These are phyloP conservation scores for Plasmodium malariae DNA, from an alignment of 169 alveolate genomes.

Conservation along the genomic window DNA sequence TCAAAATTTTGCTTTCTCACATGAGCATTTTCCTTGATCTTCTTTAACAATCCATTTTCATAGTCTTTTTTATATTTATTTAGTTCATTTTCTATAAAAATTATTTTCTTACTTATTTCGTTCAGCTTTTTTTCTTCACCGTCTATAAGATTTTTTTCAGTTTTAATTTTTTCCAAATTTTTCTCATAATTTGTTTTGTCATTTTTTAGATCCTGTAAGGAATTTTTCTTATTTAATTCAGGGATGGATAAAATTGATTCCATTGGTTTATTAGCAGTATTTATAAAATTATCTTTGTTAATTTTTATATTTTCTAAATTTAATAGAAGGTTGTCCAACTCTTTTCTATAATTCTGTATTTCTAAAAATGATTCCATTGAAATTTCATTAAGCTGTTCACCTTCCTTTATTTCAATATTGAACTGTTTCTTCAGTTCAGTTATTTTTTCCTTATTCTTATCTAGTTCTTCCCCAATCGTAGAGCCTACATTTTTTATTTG, in stretches of 20 bases:
- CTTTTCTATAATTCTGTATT: slow-evolving; percentile 10
- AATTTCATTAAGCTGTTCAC: neutral
- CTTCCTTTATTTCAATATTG: slow-evolving; percentile 11
- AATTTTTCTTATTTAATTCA: neutral
- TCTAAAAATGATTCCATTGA: neutral
- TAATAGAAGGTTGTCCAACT: neutral
- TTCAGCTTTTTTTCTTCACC: neutral
- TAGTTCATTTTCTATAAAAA: slow-evolving; percentile 1
- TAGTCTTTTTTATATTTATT: neutral
- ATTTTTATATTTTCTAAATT: neutral
- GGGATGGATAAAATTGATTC: slow-evolving; percentile 14
- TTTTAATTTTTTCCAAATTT: slow-evolving; percentile 9
- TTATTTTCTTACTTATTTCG: slow-evolving; percentile 10
- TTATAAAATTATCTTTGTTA: neutral
- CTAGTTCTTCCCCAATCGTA: neutral
- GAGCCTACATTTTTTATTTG: slow-evolving; percentile 2
- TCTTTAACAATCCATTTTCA: slow-evolving; percentile 7
- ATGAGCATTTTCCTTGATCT: slow-evolving; percentile 6
- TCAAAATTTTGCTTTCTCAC: slow-evolving; percentile 5
- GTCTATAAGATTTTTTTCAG: neutral
- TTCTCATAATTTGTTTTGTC: slow-evolving; percentile 9
- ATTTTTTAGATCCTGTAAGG: neutral
- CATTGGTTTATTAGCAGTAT: slow-evolving; percentile 4
- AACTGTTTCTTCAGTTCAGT: slow-evolving; percentile 1
- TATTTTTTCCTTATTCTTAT: neutral